Evolutionary conservation across 1,284 basidiomycete genomes (phyloP).

Genomic region (Malassezia slooffiae): DNA sequence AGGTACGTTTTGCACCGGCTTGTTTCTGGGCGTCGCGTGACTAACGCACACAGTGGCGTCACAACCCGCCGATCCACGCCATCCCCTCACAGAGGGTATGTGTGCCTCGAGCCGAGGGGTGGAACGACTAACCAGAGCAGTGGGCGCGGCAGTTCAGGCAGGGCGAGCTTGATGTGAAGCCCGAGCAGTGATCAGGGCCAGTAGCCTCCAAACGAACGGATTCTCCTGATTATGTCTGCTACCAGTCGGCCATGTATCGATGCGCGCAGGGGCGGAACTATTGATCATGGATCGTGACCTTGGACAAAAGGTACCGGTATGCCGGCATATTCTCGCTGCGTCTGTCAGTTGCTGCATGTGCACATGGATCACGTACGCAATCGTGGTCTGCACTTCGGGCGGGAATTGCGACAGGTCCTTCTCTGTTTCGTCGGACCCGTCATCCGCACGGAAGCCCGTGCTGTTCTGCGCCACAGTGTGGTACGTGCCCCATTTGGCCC

Average conservation of each 20-base stretch:
- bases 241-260: neutral
- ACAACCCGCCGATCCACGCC: conserved; percentile 35
- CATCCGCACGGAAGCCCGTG: conserved; percentile 34
- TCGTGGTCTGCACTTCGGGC: neutral
- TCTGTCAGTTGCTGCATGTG: conserved; percentile 1
- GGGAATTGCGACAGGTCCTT: neutral
- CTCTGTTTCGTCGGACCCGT: no score
- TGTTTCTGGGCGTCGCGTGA: no score
- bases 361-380: conserved; percentile 6
- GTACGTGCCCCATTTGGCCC: conserved; percentile 39
- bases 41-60: conserved; percentile 34
- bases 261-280: neutral
- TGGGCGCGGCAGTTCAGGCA: conserved; percentile 45
- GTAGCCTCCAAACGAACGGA: no score
- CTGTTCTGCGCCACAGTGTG: conserved; percentile 37
- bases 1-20: conserved; percentile 47
- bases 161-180: conserved; percentile 38
- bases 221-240: no score
- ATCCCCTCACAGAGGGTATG: conserved; percentile 27
- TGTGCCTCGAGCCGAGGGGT: neutral
- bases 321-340: neutral
- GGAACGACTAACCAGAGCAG: conserved; percentile 18
- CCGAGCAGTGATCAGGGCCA: conserved; percentile 5
- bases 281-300: conserved; percentile 1
- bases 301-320: neutral